Evolutionary conservation across 2,329 filamentous ascomycete genomes (phyloP).

Genomic region (Peltaster fructicola): DNA sequence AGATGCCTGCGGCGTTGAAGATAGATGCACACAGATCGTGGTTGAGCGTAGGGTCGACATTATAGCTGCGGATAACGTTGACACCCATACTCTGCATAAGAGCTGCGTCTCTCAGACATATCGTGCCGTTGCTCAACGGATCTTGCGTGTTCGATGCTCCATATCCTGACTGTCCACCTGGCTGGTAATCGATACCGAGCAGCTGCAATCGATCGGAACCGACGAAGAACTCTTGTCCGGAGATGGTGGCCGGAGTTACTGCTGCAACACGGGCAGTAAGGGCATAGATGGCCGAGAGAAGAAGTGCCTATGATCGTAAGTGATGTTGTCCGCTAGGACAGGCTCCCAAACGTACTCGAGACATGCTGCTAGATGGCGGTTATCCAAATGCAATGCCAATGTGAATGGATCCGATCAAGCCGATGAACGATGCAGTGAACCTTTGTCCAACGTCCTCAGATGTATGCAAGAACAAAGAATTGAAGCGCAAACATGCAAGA

Average conservation of each 20-base stretch:
- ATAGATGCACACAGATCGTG: conserved; percentile 45
- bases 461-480: no score
- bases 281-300: conserved; percentile 5
- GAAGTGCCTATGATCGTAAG: no score
- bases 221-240: conserved; percentile 43
- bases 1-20: conserved; percentile 49
- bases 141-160: conserved; percentile 38
- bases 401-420: no score
- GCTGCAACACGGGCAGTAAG: conserved; percentile 22
- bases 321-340: no score
- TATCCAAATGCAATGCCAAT: no score
- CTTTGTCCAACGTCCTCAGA: no score
- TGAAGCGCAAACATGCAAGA: no score
- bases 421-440: no score
- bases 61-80: conserved; percentile 50
- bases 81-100: conserved; percentile 45
- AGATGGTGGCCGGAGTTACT: conserved; percentile 38
- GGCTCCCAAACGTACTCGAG: no score
- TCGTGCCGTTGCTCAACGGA: conserved; percentile 37
- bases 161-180: conserved; percentile 43
- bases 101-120: conserved; percentile 44
- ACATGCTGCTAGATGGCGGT: no score
- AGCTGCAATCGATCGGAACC: conserved; percentile 43
- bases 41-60: conserved; percentile 40
- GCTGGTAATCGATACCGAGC: conserved; percentile 47